phyloP scores from a whole-genome alignment of 495 filamentous ascomycete species.

The Penicillium desertorum region DNA sequence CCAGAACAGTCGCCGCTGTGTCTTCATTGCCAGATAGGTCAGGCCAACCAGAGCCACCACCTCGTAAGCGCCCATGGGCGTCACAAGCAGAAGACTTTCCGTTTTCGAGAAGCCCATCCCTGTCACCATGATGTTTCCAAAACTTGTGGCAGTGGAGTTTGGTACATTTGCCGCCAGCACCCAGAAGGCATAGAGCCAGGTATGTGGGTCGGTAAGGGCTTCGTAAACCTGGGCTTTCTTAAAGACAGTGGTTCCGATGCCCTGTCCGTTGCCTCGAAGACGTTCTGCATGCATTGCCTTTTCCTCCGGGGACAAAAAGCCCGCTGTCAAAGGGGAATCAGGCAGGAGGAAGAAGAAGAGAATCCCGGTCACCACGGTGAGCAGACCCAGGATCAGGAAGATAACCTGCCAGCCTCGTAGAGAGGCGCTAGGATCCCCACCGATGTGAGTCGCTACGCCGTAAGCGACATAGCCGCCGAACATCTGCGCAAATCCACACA shows the following conservation, averaged over 20 bases:
- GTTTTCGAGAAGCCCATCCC: conserved; percentile 33
- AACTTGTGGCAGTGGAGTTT: conserved; percentile 38
- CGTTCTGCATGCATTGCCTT: conserved; percentile 55
- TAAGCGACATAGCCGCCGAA: conserved; percentile 58
- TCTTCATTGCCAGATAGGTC: conserved; percentile 58
- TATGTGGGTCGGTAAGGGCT: conserved; percentile 51
- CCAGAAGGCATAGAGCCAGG: conserved; percentile 44
- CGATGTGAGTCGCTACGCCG: conserved; percentile 24
- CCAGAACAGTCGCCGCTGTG: conserved; percentile 24
- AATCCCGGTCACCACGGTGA: conserved; percentile 52
- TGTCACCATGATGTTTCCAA: conserved; percentile 33
- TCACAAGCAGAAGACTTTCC: conserved; percentile 59
- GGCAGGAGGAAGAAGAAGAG: conserved; percentile 58
- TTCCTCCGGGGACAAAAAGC: conserved; percentile 51
- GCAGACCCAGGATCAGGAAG: conserved; percentile 59
- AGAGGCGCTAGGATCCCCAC: not conserved
- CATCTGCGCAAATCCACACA: conserved; percentile 53
- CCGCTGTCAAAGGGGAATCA: conserved; percentile 59
- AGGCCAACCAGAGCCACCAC: conserved; percentile 52
- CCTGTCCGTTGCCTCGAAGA: conserved; percentile 56
- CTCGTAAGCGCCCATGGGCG: conserved; percentile 59
- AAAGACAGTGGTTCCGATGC: conserved; percentile 60
- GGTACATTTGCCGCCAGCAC: conserved; percentile 51
- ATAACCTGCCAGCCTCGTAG: conserved; percentile 58
- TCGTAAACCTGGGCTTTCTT: conserved; percentile 55